Conservation (phyloP, 2,329 filamentous ascomycete genomes). For the Penicillium sp. region DNA sequence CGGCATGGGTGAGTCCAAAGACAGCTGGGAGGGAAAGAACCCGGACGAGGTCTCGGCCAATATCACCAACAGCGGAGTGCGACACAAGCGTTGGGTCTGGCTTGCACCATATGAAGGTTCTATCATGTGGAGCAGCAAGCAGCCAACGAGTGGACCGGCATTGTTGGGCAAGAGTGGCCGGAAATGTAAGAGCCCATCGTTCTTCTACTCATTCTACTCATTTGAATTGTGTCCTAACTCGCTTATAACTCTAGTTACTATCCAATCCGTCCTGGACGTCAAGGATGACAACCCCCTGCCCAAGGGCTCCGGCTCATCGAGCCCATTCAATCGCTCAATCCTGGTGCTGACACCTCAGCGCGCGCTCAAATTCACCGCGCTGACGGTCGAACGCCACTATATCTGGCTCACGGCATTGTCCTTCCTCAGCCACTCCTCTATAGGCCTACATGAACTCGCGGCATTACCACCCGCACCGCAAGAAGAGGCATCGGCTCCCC, state of each 20-base stretch:
- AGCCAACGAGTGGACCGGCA: conserved; percentile 80
- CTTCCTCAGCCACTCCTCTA: conserved; percentile 85
- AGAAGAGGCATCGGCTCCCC: conserved; percentile 31
- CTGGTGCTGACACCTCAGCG: conserved; percentile 88
- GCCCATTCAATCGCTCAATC: conserved; percentile 84
- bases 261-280: conserved; percentile 95
- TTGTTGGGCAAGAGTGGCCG: conserved; percentile 90
- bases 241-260: conserved; percentile 59
- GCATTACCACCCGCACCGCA: conserved; percentile 51
- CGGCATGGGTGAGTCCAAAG: conserved; percentile 55
- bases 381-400: conserved; percentile 78
- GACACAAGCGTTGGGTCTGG: conserved; percentile 98
- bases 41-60: conserved; percentile 66
- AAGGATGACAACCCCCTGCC: conserved; percentile 87
- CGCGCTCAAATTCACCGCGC: conserved; percentile 90
- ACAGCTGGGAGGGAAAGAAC: conserved; percentile 50
- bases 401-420: conserved; percentile 91
- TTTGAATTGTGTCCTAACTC: conserved; percentile 1
- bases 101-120: conserved; percentile 91
- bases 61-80: conserved; percentile 58
- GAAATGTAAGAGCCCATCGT: conserved; percentile 65
- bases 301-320: conserved; percentile 54
- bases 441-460: conserved; percentile 70
- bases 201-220: neutral
- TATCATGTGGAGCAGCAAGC: conserved; percentile 97